Conservation (phyloP, 148 eudicot genomes). For the Pharnaceum exiguum region DNA sequence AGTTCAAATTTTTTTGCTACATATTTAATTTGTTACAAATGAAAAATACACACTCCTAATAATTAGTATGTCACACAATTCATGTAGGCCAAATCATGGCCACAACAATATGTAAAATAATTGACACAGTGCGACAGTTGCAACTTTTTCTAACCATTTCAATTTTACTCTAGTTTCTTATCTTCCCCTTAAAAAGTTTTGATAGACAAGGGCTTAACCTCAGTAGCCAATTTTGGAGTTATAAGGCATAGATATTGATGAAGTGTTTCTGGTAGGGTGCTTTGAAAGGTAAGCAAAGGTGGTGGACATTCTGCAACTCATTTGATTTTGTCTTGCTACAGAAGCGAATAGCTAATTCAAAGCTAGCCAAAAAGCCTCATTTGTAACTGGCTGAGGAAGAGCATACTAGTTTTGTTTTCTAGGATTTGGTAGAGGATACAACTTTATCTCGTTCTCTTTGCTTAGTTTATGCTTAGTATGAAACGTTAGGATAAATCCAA, state of each 20-base stretch:
- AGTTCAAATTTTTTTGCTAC: too few species aligned
- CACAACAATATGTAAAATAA: too few species aligned
- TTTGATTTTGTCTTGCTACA: constrained; percentile 48
- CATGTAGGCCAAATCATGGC: too few species aligned
- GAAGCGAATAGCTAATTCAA: constrained; percentile 55
- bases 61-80: too few species aligned
- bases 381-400: constrained; percentile 11
- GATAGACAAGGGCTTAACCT: constrained; percentile 8
- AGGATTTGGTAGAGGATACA: constrained; percentile 12
- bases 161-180: too few species aligned
- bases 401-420: not conserved
- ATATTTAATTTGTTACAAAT: too few species aligned
- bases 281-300: constrained; percentile 88
- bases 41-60: too few species aligned
- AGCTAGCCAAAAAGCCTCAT: not conserved
- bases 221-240: not conserved
- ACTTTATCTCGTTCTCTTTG: not conserved
- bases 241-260: constrained; percentile 1
- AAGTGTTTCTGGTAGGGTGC: constrained; percentile 39
- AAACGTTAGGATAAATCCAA: constrained; percentile 14
- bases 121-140: too few species aligned
- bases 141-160: too few species aligned
- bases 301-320: constrained; percentile 18
- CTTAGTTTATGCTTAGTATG: not conserved
- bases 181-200: too few species aligned